Base-by-base conservation (phyloP, 164 flowering plant species). In the Kalanchoe fedtschenkoi region DNA sequence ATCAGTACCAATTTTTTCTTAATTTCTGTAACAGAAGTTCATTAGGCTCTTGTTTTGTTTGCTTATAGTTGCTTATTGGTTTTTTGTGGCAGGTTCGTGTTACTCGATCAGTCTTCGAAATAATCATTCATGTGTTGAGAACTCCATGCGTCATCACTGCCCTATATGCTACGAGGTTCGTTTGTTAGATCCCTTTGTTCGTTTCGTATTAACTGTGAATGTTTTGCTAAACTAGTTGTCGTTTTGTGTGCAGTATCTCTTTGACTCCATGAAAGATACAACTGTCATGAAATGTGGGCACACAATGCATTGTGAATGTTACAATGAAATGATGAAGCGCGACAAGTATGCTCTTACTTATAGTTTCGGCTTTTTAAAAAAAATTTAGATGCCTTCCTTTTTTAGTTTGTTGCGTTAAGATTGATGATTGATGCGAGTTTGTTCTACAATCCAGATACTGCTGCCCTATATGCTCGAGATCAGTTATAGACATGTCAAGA, bases 231-330 rank as follows among this genome's bases (percentile, higher is more conserved):
- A 41, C 21, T 26, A 34, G 9, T 30, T 34, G 53, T 26, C n/a
- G 30, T n/a, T 65, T 38, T 69, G 68, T 68, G 53, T 46, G 43
- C 77, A 93, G 98, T 93, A 80, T 76, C 89, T 93, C 35, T 93
- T 93, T 67, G 97, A 93, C 69, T 88, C 99, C 0, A 66, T 93
- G 70, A 84, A 84, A 65, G 93, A 84, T 62, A 83, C 86, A 33
- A 69, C 77, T 33, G 97, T 93, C 21, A 72, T 93, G 86, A 85
- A 77, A 72, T 93, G 99, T 78, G 99, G 99, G 61, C 99, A 93
- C 71, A 90, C 99, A 5, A 88, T 93, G 89, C 99, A 93, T 66
- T 43, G 39, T 32, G 91, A 90, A 65, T 93, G 99, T 70, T 78
- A 78, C 63, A 24, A 67, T 15, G 91, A 93, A 82, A 88, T 93